Evolutionary conservation across 2,329 filamentous ascomycete species (phyloP).

Genomic region (Hypocreales sp.): DNA sequence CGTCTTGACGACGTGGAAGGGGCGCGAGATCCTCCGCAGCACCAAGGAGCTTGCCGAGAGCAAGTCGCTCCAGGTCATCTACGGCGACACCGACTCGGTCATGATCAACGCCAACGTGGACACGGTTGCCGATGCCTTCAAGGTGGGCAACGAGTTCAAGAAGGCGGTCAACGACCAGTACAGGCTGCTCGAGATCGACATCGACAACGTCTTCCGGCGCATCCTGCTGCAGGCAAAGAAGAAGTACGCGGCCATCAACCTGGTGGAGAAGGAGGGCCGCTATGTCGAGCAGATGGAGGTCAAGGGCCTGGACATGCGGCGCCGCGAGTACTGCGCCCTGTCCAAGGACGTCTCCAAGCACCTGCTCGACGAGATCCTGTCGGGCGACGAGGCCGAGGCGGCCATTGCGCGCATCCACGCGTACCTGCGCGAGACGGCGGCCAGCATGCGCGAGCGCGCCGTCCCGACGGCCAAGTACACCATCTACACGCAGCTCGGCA

Average conservation of each 20-base stretch:
- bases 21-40: constrained; percentile 88
- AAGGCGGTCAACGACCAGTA: constrained; percentile 88
- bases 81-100: constrained; percentile 97
- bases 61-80: constrained; percentile 86
- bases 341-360: constrained; percentile 89
- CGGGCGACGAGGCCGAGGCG: constrained; percentile 78
- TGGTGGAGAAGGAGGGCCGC: constrained; percentile 78
- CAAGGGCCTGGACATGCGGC: constrained; percentile 95
- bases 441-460: constrained; percentile 68
- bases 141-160: constrained; percentile 90
- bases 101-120: constrained; percentile 99
- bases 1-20: constrained; percentile 92
- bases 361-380: constrained; percentile 86
- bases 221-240: constrained; percentile 95
- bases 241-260: constrained; percentile 95
- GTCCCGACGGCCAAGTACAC: constrained; percentile 80
- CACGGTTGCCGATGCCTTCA: constrained; percentile 77
- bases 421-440: constrained; percentile 70
- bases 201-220: constrained; percentile 91
- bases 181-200: constrained; percentile 86
- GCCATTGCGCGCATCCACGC: constrained; percentile 86
- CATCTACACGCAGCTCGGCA: constrained; percentile 95
- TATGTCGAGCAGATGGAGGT: constrained; percentile 92
- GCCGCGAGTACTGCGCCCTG: constrained; percentile 88
- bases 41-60: constrained; percentile 93